A percentile compares a stretch with the other conserved stretches of the same genome.
Evolutionary conservation across 2,329 filamentous ascomycete genomes (phyloP).

Genomic region (Cladosporium sp.): DNA sequence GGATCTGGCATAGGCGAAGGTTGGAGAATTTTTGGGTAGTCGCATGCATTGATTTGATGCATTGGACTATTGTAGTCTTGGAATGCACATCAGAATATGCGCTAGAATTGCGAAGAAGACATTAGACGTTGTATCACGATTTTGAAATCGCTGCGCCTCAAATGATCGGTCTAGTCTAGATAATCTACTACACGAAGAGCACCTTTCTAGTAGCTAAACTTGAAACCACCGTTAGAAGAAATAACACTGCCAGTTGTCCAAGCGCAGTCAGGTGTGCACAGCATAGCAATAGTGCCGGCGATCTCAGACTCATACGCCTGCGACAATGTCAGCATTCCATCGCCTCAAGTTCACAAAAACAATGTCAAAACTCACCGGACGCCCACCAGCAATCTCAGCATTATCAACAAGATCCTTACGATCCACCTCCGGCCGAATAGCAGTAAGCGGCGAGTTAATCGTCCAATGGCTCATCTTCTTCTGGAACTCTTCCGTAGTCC

Average conservation of each 20-base stretch:
- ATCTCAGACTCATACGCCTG: slow-evolving; percentile 68
- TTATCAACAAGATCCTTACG: slow-evolving; percentile 55
- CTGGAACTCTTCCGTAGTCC: slow-evolving; percentile 60
- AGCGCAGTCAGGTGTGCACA: slow-evolving; percentile 69
- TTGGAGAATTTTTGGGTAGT: neutral
- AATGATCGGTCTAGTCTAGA: neutral
- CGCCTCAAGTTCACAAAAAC: neutral
- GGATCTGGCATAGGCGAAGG: no score
- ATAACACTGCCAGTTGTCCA: slow-evolving; percentile 80
- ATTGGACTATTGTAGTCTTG: neutral
- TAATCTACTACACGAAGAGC: neutral
- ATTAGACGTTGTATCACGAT: neutral
- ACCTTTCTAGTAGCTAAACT: slow-evolving; percentile 45
- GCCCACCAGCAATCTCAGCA: slow-evolving; percentile 53
- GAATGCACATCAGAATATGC: neutral
- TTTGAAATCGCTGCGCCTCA: neutral
- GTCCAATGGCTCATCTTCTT: slow-evolving; percentile 61
- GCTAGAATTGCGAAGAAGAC: neutral
- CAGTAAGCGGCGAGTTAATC: slow-evolving; percentile 65
- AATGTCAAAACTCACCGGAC: slow-evolving; percentile 43
- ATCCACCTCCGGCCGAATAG: slow-evolving; percentile 63
- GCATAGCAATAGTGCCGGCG: slow-evolving; percentile 74
- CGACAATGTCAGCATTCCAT: slow-evolving; percentile 18
- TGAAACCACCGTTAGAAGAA: slow-evolving; percentile 78
- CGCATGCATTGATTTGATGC: neutral